Evolutionary conservation across 1,284 basidiomycete species (phyloP).

Genomic region (Tilletia walkeri): DNA sequence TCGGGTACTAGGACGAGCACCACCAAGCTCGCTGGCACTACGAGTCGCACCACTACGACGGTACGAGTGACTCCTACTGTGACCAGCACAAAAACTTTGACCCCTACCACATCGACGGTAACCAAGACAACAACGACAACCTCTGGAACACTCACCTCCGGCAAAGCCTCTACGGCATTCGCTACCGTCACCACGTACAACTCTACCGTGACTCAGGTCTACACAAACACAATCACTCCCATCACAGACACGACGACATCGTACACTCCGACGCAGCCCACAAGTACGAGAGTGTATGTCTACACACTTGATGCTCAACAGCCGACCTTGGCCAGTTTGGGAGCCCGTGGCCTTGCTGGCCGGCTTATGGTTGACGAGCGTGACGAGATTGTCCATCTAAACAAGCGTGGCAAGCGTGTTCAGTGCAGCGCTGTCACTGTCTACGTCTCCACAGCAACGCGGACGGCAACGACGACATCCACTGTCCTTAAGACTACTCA

Average conservation of each 20-base stretch:
- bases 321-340: background rate
- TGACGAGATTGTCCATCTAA: background rate
- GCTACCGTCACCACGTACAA: background rate
- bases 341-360: background rate
- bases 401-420: background rate
- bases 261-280: background rate
- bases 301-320: background rate
- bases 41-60: background rate
- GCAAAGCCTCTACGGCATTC: background rate
- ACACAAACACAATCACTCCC: background rate
- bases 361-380: background rate
- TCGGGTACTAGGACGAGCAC: background rate
- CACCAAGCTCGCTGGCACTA: background rate
- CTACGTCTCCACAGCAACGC: background rate
- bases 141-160: background rate
- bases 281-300: background rate
- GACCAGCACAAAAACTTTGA: background rate
- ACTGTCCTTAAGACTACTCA: background rate
- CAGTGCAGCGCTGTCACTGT: constrained; percentile 4
- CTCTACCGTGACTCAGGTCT: background rate
- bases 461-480: background rate
- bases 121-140: background rate
- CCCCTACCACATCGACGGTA: background rate
- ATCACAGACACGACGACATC: background rate
- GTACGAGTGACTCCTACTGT: background rate